phyloP scores from a whole-genome alignment of 352 stramenopile genomes.

The Achlya hypogyna region DNA sequence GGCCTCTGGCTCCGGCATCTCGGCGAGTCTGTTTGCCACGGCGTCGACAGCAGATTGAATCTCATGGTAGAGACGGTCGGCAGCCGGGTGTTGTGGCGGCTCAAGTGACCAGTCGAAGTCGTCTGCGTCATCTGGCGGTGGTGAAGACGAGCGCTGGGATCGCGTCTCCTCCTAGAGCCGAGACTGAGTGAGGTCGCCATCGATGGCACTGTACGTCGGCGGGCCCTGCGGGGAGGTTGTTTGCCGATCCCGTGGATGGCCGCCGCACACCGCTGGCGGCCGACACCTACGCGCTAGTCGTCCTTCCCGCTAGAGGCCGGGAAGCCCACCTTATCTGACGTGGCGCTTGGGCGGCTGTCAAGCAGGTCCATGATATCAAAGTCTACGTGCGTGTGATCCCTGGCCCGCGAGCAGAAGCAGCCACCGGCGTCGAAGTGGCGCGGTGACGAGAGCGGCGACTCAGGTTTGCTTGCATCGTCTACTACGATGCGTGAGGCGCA shows the following conservation, averaged over 20 bases:
- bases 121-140: background rate
- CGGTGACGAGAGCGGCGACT: background rate
- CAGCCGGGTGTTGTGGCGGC: background rate
- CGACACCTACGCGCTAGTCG: too few relatives aligned
- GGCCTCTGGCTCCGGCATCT: background rate
- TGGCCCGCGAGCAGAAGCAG: background rate
- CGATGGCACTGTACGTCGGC: too few relatives aligned
- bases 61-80: slow-evolving; percentile 10
- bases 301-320: too few relatives aligned
- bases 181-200: too few relatives aligned
- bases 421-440: background rate
- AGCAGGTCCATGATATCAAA: slow-evolving; percentile 3
- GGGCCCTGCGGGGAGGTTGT: too few relatives aligned
- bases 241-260: too few relatives aligned
- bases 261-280: too few relatives aligned
- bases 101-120: slow-evolving; percentile 1
- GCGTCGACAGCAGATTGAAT: slow-evolving; percentile 18
- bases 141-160: background rate
- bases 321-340: background rate
- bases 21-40: background rate
- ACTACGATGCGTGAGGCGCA: too few relatives aligned
- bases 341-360: background rate
- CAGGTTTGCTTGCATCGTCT: background rate
- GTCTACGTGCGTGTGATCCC: background rate
- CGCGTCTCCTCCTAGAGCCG: background rate